Percentiles rank a stretch among this genome's conserved stretches.
These are phyloP conservation scores for Candida morakotiae DNA, from an alignment of 805 yeast genomes.

Conservation along the genomic window DNA sequence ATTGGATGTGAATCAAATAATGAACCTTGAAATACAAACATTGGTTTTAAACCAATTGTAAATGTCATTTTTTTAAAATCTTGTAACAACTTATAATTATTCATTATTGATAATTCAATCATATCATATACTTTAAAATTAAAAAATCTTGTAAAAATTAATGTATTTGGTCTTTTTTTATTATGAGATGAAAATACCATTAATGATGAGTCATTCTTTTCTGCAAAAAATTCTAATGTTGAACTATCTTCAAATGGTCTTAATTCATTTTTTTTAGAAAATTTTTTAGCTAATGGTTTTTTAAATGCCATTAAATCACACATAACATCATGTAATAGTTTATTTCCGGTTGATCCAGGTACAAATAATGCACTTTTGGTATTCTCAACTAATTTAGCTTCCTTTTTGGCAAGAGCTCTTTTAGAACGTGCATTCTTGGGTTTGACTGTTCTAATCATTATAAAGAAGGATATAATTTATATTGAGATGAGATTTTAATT, in stretches of 20 bases:
- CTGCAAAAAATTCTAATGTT: conserved; percentile 85
- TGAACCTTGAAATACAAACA: conserved; percentile 91
- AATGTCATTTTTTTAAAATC: conserved; percentile 83
- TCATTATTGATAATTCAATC: conserved; percentile 78
- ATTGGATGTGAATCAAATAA: conserved; percentile 87
- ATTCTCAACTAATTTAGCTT: conserved; percentile 85
- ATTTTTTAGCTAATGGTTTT: conserved; percentile 85
- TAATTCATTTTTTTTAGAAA: conserved; percentile 82
- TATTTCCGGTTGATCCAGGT: conserved; percentile 81
- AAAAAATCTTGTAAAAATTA: conserved; percentile 86
- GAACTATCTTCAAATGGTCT: conserved; percentile 90
- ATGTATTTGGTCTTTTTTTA: conserved; percentile 89
- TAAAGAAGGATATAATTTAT: not conserved
- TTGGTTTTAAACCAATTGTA: conserved; percentile 86
- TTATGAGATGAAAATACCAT: conserved; percentile 75
- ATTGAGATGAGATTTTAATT: conserved; percentile 2
- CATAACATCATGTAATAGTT: conserved; percentile 81
- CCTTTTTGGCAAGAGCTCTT: conserved; percentile 86
- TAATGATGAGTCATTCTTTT: conserved; percentile 88
- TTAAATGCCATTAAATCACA: conserved; percentile 85
- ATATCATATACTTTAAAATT: conserved; percentile 88
- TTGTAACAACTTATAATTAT: conserved; percentile 60
- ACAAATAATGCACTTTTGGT: conserved; percentile 85
- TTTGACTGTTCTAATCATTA: conserved; percentile 26
- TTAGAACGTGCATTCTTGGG: conserved; percentile 96